Evolutionary conservation across 768 basidiomycete species (phyloP), one percentile per base, ranked within the genome.

Genomic region (Lactifluus echinatus): DNA sequence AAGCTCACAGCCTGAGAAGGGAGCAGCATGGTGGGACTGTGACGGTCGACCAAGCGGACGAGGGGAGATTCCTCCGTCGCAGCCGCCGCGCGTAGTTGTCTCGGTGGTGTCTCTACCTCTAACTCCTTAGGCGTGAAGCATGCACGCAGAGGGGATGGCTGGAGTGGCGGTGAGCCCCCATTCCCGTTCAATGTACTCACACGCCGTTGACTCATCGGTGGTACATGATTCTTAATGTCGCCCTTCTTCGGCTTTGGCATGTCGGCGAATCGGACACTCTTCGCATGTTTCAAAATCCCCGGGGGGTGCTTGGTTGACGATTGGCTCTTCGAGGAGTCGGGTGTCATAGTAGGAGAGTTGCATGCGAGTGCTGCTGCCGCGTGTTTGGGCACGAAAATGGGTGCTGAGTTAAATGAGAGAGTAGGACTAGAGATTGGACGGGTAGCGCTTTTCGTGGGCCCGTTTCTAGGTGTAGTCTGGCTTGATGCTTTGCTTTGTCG

Each of bases 211-310:
- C 17, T 44, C 17, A 21, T 17, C 2, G 26, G 29, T 6, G 51
- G 37, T 14, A 34, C 31, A 36, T 34, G 44, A 26, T 24, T 49
- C 45, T 19, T 26, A 6, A 26, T 19, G 5, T 53, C 39, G 8
- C 21, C 52, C 39, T 28, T 47, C 39, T 42, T 53, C 11, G 60
- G 48, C 39, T 42, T 53, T 14, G 60, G 48, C 45, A 61, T 39
- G 15, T 57, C 49, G 8, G 62, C 62, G 36, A 63, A 63, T 24
- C 62, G 60, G 49, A 63, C 62, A 42, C 60, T 63, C 56, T 63
- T 63, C 49, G 24, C 49, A 29, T 33, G 62, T 43, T 63, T 63
- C 46, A 63, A 50, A 36, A 63, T 63, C 17, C 62, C 60, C 3
- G 40, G 60, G 31, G 48, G 58, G 21, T 43, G 58, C 36, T 55